Base-by-base conservation (phyloP, 805 yeast species). In the Starmerella scarabaei region DNA sequence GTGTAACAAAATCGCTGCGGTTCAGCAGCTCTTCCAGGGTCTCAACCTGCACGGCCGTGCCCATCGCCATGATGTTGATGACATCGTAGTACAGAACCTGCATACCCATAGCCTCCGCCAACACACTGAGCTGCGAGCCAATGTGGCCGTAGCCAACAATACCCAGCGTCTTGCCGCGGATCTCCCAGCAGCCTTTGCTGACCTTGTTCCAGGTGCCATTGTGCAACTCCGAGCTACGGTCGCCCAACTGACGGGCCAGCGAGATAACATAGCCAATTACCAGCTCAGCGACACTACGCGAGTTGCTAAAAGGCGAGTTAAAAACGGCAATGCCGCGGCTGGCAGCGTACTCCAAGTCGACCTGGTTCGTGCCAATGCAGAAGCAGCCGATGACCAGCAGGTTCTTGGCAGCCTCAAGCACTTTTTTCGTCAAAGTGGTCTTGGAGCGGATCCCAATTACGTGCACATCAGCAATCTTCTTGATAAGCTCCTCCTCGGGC, bases 301-400 rank as follows among this genome's bases (percentile, higher is more conserved):
- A 88, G 71, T 91, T 91, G 51, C 96, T 85, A 68, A 91, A 91
- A 37, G 98, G 98, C 26, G 98, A 86, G 72, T 85, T 84, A 78
- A 91, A 91, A 19, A 91, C 98, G 35, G 96, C 86, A 61, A 88
- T 73, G 66, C 98, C 98, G 36, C 73, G 72, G 56, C 78, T 73
- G 49, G 97, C 95, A 42, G 98, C 98, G 54, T 60, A 81, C 52
- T 81, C 82, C 49, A 86, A 71, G 61, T 91, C 93, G 41, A 91
- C 98, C 67, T 91, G 98, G 68, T 91, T 91, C 46, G 97, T 91
- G 57, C 98, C 98, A 53, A 91, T 91, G 72, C 98, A 91, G 80
- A 91, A 91, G 68, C 98, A 91, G 42, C 98, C 98, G 63, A 91
- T 69, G 24, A 75, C 86, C 21, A 81, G 81, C 63, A 91, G 71